Conservation (phyloP, 2,329 filamentous ascomycete species). For the Ustulina deusta region DNA sequence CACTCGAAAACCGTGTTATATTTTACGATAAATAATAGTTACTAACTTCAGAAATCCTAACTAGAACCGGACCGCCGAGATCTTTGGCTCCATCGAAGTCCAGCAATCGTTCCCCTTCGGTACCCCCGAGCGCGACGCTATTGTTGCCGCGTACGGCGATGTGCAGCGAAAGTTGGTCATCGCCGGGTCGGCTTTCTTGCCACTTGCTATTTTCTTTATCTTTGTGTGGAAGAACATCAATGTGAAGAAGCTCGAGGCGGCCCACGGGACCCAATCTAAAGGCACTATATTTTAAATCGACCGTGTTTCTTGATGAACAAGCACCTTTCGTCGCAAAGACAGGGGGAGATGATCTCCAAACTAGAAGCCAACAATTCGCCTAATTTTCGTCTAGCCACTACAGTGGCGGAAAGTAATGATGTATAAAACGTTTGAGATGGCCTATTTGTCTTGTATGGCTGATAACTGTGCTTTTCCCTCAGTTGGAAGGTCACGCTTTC, state of each 20-base stretch:
- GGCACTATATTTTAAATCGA: slow-evolving; percentile 20
- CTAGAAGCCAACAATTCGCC: too few relatives aligned
- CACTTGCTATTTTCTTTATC: slow-evolving; percentile 15
- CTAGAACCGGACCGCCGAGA: slow-evolving; percentile 15
- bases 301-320: background rate
- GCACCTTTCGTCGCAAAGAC: background rate
- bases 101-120: slow-evolving; percentile 24
- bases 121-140: slow-evolving; percentile 19
- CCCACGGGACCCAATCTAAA: slow-evolving; percentile 7
- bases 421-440: too few relatives aligned
- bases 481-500: too few relatives aligned
- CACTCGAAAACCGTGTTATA: background rate
- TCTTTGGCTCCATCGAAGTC: slow-evolving; percentile 18
- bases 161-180: slow-evolving; percentile 26
- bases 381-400: too few relatives aligned
- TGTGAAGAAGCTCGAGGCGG: slow-evolving; percentile 12
- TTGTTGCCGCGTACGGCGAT: slow-evolving; percentile 23
- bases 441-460: too few relatives aligned
- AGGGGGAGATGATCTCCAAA: too few relatives aligned
- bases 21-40: background rate
- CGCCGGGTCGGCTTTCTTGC: slow-evolving; percentile 17
- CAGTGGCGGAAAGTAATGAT: too few relatives aligned
- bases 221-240: slow-evolving; percentile 28
- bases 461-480: too few relatives aligned
- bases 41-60: background rate